A percentile compares a stretch with the other conserved stretches of the same genome.
These are phyloP conservation scores for Pinus tabuliformis DNA, from an alignment of 75 land plant genomes.

Conservation along the genomic window DNA sequence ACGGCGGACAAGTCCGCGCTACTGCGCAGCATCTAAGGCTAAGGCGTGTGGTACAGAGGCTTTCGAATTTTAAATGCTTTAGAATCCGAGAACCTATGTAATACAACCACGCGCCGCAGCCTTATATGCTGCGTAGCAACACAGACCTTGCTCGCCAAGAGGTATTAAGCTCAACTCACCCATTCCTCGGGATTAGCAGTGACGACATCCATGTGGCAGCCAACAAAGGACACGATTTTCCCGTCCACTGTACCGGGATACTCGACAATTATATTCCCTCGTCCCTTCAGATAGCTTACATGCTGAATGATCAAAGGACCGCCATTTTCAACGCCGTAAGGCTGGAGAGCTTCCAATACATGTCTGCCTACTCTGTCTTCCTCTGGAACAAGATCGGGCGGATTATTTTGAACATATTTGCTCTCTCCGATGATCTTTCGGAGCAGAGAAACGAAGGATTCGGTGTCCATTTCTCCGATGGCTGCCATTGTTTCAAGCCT, in stretches of 20 bases:
- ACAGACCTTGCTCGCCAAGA: too few species aligned
- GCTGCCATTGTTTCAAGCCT: not conserved
- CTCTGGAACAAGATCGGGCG: conserved; percentile 78
- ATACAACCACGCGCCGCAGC: too few species aligned
- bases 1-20: too few species aligned
- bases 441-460: conserved; percentile 60
- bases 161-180: conserved; percentile 31
- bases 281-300: conserved; percentile 50
- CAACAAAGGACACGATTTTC: conserved; percentile 77
- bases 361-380: conserved; percentile 83
- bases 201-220: conserved; percentile 93
- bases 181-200: conserved; percentile 80
- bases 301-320: conserved; percentile 78
- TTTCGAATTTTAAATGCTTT: too few species aligned
- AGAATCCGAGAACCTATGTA: too few species aligned
- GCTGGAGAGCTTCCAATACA: conserved; percentile 66
- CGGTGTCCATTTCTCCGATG: conserved; percentile 37
- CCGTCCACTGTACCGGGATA: conserved; percentile 80
- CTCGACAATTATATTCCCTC: conserved; percentile 89
- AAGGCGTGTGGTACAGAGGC: too few species aligned
- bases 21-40: too few species aligned
- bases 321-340: conserved; percentile 48
- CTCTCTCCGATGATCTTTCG: conserved; percentile 76
- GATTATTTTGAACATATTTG: conserved; percentile 81
- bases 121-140: too few species aligned